phyloP scores from a whole-genome alignment of 768 basidiomycete genomes.

The Kwoniella shandongensis region DNA sequence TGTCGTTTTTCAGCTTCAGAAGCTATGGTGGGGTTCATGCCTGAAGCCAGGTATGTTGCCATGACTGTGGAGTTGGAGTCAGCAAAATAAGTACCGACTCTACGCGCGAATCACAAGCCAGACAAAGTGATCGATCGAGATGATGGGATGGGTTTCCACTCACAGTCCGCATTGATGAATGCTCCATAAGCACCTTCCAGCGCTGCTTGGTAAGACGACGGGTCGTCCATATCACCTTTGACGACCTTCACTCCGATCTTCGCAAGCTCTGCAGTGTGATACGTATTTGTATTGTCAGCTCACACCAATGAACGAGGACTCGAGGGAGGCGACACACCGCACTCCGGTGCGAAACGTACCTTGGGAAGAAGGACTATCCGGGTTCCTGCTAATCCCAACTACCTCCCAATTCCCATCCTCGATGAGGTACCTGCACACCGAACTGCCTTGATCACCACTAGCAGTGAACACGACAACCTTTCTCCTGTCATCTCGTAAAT shows the following conservation, averaged over 20 bases:
- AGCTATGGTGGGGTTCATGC: background rate
- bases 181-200: constrained; percentile 9
- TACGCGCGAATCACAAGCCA: background rate
- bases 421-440: constrained; percentile 1
- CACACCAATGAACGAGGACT: no score
- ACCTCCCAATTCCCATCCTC: constrained; percentile 7
- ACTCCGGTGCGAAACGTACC: no score
- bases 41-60: background rate
- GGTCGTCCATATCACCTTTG: constrained; percentile 6
- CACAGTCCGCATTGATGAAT: constrained; percentile 13
- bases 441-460: constrained; percentile 12
- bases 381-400: constrained; percentile 7
- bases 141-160: background rate
- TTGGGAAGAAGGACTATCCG: background rate
- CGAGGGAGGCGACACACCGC: no score
- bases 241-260: constrained; percentile 4
- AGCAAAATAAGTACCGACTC: background rate
- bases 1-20: constrained; percentile 3
- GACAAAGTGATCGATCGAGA: background rate
- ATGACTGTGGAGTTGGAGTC: background rate
- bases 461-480: constrained; percentile 10
- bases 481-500: background rate
- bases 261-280: constrained; percentile 5
- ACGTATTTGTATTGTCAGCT: no score
- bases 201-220: background rate